phyloP scores from a whole-genome alignment of 1,284 basidiomycete genomes.

The Singerocomus inundabilis region DNA sequence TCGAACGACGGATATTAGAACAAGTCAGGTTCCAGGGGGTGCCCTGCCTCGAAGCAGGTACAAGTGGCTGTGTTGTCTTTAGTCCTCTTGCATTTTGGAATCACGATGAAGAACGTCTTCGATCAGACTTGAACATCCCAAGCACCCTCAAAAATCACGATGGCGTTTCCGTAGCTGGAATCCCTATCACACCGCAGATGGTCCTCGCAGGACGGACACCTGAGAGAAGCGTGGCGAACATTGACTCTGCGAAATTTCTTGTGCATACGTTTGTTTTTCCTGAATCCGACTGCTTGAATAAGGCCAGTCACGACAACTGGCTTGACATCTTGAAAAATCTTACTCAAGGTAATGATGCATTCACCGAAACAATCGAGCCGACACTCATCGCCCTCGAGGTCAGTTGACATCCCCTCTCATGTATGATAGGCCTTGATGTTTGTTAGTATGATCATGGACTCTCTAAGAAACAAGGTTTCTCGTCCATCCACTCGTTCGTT shows the following conservation, averaged over 20 bases:
- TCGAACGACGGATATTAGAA: slow-evolving; percentile 58
- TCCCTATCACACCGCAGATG: slow-evolving; percentile 68
- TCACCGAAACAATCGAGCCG: slow-evolving; percentile 54
- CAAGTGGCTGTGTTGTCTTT: slow-evolving; percentile 61
- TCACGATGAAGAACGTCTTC: slow-evolving; percentile 53
- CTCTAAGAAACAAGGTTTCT: slow-evolving; percentile 44
- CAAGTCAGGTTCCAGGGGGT: slow-evolving; percentile 42
- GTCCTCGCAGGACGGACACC: slow-evolving; percentile 66
- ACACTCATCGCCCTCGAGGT: slow-evolving; percentile 72
- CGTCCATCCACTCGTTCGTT: slow-evolving; percentile 69
- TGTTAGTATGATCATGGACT: slow-evolving; percentile 52
- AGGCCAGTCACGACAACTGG: slow-evolving; percentile 63
- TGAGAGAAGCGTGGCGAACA: slow-evolving; percentile 47
- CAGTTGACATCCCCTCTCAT: slow-evolving; percentile 17
- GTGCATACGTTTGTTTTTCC: slow-evolving; percentile 78
- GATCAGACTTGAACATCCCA: slow-evolving; percentile 54
- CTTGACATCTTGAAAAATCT: slow-evolving; percentile 52
- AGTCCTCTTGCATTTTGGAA: slow-evolving; percentile 76
- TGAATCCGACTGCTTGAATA: slow-evolving; percentile 65
- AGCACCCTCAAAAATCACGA: slow-evolving; percentile 52
- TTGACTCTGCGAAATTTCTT: slow-evolving; percentile 67
- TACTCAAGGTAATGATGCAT: slow-evolving; percentile 40
- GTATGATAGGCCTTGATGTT: slow-evolving; percentile 9
- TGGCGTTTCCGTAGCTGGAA: slow-evolving; percentile 56
- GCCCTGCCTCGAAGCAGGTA: slow-evolving; percentile 46